Evolutionary conservation across 768 basidiomycete genomes (phyloP), one percentile per base, ranked within the genome.

Genomic region (Suillus subalutaceus): DNA sequence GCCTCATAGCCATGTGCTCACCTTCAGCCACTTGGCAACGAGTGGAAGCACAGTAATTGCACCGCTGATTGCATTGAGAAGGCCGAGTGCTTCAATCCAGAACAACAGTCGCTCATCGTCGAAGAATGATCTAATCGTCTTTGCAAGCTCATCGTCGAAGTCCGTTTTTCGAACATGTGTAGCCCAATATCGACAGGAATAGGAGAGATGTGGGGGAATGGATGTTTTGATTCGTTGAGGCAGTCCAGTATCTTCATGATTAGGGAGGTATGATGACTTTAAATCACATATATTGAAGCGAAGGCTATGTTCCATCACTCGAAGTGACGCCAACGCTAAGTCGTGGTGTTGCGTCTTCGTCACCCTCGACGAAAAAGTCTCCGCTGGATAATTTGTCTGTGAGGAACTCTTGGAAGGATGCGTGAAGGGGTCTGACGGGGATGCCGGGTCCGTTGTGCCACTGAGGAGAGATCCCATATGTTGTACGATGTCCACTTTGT

Each of bases 281-380:
- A 81, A 63, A 7, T 74, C 46, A 66, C 75, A 78, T 16, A 81
- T 79, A 62, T 81, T 79, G 70, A 82, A 81, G 58, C 67, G 65
- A 26, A 80, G 75, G 3, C 62, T 66, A 12, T 63, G 52, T 7
- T 74, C 67, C 80, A 81, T 75, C 13, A 74, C 63, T 3, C 62
- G 55, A 6, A 81, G 62, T 16, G 69, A 75, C 6, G 57, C 61
- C 20, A 59, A 26, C 13, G 64, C 67, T 4, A 26, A 66, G 18
- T 46, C 20, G 30, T 15, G 30, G 13, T 40, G 4, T 20, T 65
- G 57, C 20, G 2, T 10, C 13, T 38, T 32, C 4, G 37, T 13
- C 30, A 52, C 35, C 35, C 38, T 70, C 68, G 5, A 70, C 58
- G 59, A 26, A 67, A 53, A 69, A 74, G 15, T 64, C 40, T 18